phyloP scores from a whole-genome alignment of 805 yeast species.

The Teunomyces cretensis region DNA sequence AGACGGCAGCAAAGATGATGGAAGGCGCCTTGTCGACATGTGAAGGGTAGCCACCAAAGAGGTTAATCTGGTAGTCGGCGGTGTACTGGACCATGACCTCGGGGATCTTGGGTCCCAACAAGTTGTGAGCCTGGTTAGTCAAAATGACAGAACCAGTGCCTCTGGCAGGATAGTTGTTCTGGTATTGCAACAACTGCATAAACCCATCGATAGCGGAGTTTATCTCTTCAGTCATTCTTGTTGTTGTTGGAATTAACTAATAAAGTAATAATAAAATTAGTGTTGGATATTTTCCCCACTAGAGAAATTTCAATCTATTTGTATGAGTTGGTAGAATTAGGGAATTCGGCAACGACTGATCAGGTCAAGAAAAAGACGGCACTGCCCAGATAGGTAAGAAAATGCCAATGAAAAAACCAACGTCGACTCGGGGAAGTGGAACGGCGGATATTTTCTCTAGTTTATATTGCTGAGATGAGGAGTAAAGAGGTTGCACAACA shows the following conservation, averaged over 20 bases:
- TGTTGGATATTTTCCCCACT: slow-evolving; percentile 1
- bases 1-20: slow-evolving; percentile 55
- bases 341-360: slow-evolving; percentile 1
- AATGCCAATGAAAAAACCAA: background rate
- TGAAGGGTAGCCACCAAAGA: slow-evolving; percentile 66
- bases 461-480: slow-evolving; percentile 1
- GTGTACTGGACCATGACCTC: slow-evolving; percentile 34
- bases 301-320: background rate
- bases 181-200: slow-evolving; percentile 27
- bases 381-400: background rate
- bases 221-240: slow-evolving; percentile 5
- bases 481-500: background rate
- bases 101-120: slow-evolving; percentile 44
- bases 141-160: slow-evolving; percentile 30
- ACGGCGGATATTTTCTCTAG: background rate
- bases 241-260: background rate
- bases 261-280: background rate
- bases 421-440: background rate
- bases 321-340: background rate
- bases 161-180: slow-evolving; percentile 29
- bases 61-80: slow-evolving; percentile 41
- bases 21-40: slow-evolving; percentile 57
- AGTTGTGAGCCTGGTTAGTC: slow-evolving; percentile 28
- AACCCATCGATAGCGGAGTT: slow-evolving; percentile 32
- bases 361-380: slow-evolving; percentile 2